Evolutionary conservation across 352 stramenopile genomes (phyloP).

Genomic region (Globisporangium cystogenes): DNA sequence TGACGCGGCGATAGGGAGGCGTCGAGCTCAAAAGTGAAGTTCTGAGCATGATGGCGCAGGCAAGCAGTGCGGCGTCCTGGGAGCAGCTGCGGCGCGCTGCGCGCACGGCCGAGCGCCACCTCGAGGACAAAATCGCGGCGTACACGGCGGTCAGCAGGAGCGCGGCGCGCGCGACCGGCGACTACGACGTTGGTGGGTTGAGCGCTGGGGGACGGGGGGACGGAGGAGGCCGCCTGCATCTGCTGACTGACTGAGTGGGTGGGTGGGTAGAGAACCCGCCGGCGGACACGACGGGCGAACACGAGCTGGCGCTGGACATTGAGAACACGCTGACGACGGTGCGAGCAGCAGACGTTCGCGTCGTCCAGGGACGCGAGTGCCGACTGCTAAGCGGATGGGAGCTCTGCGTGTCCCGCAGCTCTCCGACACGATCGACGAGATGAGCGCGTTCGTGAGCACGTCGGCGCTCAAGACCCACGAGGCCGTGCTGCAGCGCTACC

Average conservation of each 20-base stretch:
- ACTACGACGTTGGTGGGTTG: constrained; percentile 66
- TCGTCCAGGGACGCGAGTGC: no score
- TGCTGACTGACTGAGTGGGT: neutral
- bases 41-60: constrained; percentile 43
- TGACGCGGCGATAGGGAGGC: neutral
- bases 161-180: constrained; percentile 22
- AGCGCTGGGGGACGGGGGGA: neutral
- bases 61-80: constrained; percentile 39
- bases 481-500: constrained; percentile 92
- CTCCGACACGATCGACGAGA: constrained; percentile 83
- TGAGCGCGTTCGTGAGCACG: constrained; percentile 66
- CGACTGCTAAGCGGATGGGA: no score
- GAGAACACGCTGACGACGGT: constrained; percentile 66
- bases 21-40: no score
- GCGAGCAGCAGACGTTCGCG: constrained; percentile 3
- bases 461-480: constrained; percentile 79
- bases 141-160: constrained; percentile 59
- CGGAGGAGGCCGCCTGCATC: no score
- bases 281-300: constrained; percentile 47
- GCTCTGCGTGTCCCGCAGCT: constrained; percentile 29
- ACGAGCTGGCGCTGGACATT: constrained; percentile 65
- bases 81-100: constrained; percentile 70
- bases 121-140: constrained; percentile 79
- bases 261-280: constrained; percentile 53
- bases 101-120: constrained; percentile 58